phyloP scores from a whole-genome alignment of 2,329 filamentous ascomycete species.

The Clonostachys rosea region DNA sequence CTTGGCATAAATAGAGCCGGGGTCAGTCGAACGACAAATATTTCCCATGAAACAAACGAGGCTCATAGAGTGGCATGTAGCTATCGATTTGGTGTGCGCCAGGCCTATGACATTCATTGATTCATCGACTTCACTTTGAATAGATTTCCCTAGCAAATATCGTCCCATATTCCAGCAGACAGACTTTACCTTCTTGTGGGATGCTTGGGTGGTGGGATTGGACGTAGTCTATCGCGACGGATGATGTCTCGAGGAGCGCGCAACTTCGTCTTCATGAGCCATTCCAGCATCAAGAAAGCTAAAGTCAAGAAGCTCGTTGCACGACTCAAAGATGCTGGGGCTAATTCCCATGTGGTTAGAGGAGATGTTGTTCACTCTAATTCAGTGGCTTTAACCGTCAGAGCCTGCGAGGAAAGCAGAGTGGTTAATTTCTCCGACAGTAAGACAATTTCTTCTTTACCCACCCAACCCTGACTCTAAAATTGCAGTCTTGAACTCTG shows the following conservation, averaged over 20 bases:
- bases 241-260: conserved; percentile 13
- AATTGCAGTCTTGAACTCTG: too few species aligned
- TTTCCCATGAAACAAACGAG: too few species aligned
- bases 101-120: too few species aligned
- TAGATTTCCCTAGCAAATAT: too few species aligned
- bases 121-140: too few species aligned
- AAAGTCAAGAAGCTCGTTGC: conserved; percentile 6
- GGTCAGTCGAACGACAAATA: too few species aligned
- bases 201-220: conserved; percentile 8
- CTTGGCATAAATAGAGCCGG: neutral
- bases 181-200: conserved; percentile 11
- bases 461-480: too few species aligned
- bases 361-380: neutral
- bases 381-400: neutral
- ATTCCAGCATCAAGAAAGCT: conserved; percentile 4
- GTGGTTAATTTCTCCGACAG: conserved; percentile 22
- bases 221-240: conserved; percentile 6
- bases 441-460: conserved; percentile 2
- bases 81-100: too few species aligned
- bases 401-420: conserved; percentile 12
- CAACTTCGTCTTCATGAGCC: conserved; percentile 13
- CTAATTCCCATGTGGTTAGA: neutral
- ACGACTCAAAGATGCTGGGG: conserved; percentile 1
- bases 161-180: neutral
- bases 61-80: too few species aligned